These are phyloP conservation scores for Tetrapisispora pingtungensis DNA, from an alignment of 805 yeast genomes.

Conservation along the genomic window DNA sequence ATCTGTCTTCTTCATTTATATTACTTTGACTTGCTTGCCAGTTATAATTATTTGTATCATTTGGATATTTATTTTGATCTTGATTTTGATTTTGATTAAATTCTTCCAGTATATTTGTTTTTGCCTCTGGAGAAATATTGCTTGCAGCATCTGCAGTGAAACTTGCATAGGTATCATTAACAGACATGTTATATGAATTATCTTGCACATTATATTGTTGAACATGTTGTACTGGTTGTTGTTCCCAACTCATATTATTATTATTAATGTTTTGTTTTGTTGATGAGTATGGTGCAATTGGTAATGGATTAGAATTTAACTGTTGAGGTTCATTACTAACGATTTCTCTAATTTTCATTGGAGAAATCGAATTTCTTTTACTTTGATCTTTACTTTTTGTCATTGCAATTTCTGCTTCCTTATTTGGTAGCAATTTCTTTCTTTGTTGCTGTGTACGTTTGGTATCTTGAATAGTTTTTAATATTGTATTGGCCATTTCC, in stretches of 20 bases:
- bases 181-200: conserved; percentile 13
- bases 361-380: neutral
- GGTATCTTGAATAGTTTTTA: conserved; percentile 73
- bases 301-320: neutral
- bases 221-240: neutral
- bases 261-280: neutral
- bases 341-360: neutral
- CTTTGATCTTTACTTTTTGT: neutral
- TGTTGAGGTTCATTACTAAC: neutral
- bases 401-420: neutral
- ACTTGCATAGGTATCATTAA: conserved; percentile 21
- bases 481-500: conserved; percentile 88
- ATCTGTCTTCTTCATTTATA: conserved; percentile 11
- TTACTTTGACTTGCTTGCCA: conserved; percentile 9
- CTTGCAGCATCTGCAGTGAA: conserved; percentile 21
- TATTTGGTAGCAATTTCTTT: conserved; percentile 5
- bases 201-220: conserved; percentile 8
- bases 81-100: neutral
- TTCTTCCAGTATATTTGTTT: neutral
- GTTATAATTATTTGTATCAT: conserved; percentile 3
- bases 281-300: conserved; percentile 1
- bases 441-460: conserved; percentile 31
- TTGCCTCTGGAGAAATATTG: conserved; percentile 11
- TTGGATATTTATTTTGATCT: neutral
- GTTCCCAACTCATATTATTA: neutral